phyloP scores from a whole-genome alignment of 2,329 filamentous ascomycete species.

The Amylocarpus encephaloides region DNA sequence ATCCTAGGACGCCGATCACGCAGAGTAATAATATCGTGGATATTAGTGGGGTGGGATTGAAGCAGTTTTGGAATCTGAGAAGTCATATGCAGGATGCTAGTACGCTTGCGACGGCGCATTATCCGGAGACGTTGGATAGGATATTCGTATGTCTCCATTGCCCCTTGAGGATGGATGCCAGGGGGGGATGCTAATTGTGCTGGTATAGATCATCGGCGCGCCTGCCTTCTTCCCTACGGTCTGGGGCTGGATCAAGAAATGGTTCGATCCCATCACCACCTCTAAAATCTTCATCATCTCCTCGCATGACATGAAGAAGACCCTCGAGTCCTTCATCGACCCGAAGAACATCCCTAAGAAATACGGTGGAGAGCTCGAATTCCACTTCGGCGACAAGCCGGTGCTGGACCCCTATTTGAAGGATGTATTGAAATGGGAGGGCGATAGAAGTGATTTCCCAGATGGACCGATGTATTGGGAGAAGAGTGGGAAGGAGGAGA shows the following conservation, averaged over 20 bases:
- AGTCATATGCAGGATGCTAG: constrained; percentile 90
- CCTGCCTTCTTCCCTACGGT: constrained; percentile 88
- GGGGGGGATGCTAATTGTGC: constrained; percentile 5
- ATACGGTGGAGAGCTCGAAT: constrained; percentile 84
- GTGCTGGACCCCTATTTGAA: constrained; percentile 60
- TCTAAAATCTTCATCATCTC: constrained; percentile 93
- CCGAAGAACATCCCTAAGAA: constrained; percentile 76
- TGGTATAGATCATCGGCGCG: constrained; percentile 69
- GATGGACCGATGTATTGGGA: constrained; percentile 52
- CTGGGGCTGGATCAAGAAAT: constrained; percentile 91
- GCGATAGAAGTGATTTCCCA: constrained; percentile 47
- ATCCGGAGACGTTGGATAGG: constrained; percentile 86
- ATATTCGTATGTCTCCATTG: constrained; percentile 46
- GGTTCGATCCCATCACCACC: constrained; percentile 90
- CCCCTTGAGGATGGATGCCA: not conserved
- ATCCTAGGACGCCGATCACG: constrained; percentile 78
- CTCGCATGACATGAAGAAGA: constrained; percentile 65
- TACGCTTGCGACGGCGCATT: constrained; percentile 83
- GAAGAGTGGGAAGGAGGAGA: constrained; percentile 30
- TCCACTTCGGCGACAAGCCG: constrained; percentile 69
- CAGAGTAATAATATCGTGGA: constrained; percentile 94
- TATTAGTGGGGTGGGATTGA: constrained; percentile 77
- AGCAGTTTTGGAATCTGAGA: constrained; percentile 95
- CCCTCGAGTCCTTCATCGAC: constrained; percentile 76
- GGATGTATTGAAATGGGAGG: constrained; percentile 45